Evolutionary conservation across 306 rosid species (phyloP), one percentile per base, ranked within the genome.

Genomic region (Sophora flavescens): DNA sequence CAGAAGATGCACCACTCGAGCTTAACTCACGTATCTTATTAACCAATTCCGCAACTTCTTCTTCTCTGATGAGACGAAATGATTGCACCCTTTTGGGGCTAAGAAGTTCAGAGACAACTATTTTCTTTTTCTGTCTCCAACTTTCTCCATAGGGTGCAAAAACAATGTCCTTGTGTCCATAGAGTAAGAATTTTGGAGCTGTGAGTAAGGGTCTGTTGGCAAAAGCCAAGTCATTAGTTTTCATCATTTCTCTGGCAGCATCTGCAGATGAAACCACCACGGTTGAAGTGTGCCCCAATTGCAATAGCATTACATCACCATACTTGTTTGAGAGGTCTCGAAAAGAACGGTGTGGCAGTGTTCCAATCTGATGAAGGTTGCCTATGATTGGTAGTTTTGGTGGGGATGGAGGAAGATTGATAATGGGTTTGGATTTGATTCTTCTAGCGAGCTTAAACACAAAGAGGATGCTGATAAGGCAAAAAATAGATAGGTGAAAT

Each of bases 301-400:
- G 77, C 32, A 85, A 10, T 68, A 70, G 32, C 64, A 82, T 67
- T 2, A 85, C 14, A 8, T 75, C 47, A 0, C 86, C 86, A 3
- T 81, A 74, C 8, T 63, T 74, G 10, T n/a, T 10, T 0, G 81
- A 74, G 60, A 81, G 64, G 2, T 64, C 22, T 10, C 64, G 57
- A 11, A 85, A 14, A 18, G 84, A 78, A 0, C 28, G 76, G 14
- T 78, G 84, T 16, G 78, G 88, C 0, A 81, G 76, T 22, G 73
- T n/a, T 1, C 88, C 88, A 32, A 85, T 14, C 22, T 81, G 86
- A 8, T 85, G 86, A 50, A 85, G 74, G 13, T 85, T 85, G 11
- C 88, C 86, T 1, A 85, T 81, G 44, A 85, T 0, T 0, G 83
- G 86, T 6, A 85, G 78, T 44, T 81, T 85, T 58, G 84, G 83